A percentile compares a stretch with the other conserved stretches of the same genome.
Evolutionary conservation across 108 stramenopile species (phyloP).

Genomic region (Cylindrotheca closterium): DNA sequence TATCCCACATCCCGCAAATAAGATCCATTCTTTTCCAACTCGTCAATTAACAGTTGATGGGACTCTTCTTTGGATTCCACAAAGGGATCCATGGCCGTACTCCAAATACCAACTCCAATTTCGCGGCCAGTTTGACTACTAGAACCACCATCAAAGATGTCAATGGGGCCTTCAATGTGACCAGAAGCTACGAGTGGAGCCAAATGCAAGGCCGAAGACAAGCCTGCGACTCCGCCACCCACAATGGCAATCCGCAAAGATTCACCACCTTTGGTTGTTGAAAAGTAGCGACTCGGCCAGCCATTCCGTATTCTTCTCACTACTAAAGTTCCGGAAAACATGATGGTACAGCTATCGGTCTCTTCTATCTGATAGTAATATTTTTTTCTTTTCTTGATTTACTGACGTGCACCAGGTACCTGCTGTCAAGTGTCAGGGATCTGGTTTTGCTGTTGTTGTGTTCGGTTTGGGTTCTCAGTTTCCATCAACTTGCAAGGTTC

Average conservation of each 20-base stretch:
- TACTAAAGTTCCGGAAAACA: no score
- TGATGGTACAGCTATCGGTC: no score
- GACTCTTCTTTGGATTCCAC: conserved; percentile 45
- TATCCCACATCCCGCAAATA: conserved; percentile 78
- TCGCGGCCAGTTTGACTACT: conserved; percentile 39
- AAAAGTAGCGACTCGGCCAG: conserved; percentile 1
- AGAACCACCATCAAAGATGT: conserved; percentile 55
- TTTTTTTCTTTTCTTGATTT: no score
- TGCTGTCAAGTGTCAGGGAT: no score
- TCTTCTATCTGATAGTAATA: no score
- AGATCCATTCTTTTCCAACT: conserved; percentile 46
- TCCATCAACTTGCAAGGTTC: no score
- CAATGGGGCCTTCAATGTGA: conserved; percentile 68
- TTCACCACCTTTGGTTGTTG: conserved; percentile 18
- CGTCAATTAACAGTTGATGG: conserved; percentile 47
- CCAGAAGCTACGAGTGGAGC: conserved; percentile 68
- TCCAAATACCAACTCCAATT: conserved; percentile 88
- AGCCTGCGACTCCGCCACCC: conserved; percentile 77
- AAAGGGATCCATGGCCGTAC: conserved; percentile 75
- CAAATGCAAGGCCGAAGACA: conserved; percentile 79
- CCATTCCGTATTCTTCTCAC: no score
- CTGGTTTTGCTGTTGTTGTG: no score
- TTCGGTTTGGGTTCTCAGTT: no score
- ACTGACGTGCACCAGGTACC: no score
- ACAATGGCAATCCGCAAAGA: conserved; percentile 73